Conservation (phyloP, 2,329 filamentous ascomycete species). For the Diplodia scrobiculata region DNA sequence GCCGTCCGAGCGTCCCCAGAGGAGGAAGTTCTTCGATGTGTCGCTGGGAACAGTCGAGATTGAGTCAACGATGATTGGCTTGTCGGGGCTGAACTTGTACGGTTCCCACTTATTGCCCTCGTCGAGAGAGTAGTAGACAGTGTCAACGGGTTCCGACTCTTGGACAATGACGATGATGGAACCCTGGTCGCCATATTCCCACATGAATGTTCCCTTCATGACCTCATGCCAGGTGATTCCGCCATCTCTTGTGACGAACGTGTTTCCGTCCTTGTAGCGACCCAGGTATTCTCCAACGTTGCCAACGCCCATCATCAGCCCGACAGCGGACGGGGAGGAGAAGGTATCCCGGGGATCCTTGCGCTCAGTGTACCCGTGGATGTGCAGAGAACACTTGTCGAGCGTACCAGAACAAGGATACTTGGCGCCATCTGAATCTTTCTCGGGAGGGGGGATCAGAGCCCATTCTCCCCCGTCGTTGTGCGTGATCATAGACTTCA, state of each 20-base stretch:
- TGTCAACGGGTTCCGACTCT: slow-evolving; percentile 34
- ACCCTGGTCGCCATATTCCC: slow-evolving; percentile 94
- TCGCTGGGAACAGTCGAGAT: slow-evolving; percentile 89
- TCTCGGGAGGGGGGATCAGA: slow-evolving; percentile 69
- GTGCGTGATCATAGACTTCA: slow-evolving; percentile 91
- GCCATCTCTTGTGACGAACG: slow-evolving; percentile 89
- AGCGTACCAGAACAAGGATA: slow-evolving; percentile 67
- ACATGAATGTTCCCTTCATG: slow-evolving; percentile 85
- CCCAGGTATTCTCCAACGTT: slow-evolving; percentile 79
- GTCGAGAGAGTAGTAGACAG: slow-evolving; percentile 73
- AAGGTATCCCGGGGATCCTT: slow-evolving; percentile 79
- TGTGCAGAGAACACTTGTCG: slow-evolving; percentile 78
- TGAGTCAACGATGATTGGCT: slow-evolving; percentile 70
- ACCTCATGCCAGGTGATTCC: slow-evolving; percentile 84
- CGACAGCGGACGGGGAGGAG: slow-evolving; percentile 83
- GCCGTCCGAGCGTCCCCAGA: slow-evolving; percentile 71
- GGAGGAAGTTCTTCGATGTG: slow-evolving; percentile 83
- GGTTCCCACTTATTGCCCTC: slow-evolving; percentile 79
- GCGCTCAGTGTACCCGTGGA: slow-evolving; percentile 95
- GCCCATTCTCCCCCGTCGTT: slow-evolving; percentile 92
- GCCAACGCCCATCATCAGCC: slow-evolving; percentile 85
- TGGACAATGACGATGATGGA: slow-evolving; percentile 88
- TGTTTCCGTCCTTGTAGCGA: slow-evolving; percentile 72
- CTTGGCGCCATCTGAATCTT: slow-evolving; percentile 69
- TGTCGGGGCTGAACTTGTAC: slow-evolving; percentile 68